phyloP scores from a whole-genome alignment of 176 grass and related monocot species.

The Eragrostis nindensis region DNA sequence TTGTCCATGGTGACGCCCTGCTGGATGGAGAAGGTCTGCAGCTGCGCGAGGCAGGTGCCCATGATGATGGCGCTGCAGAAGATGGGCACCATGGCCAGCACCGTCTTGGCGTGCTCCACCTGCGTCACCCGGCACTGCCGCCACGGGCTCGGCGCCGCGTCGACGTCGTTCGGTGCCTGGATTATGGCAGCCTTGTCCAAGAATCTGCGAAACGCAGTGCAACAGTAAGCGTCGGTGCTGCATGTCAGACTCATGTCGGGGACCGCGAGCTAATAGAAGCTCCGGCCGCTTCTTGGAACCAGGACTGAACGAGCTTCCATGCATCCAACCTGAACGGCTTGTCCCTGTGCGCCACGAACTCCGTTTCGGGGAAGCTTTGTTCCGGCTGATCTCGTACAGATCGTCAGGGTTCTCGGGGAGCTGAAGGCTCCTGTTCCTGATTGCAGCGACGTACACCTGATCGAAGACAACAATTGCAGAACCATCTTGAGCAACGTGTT shows the following conservation, averaged over 20 bases:
- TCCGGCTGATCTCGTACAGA: constrained; percentile 56
- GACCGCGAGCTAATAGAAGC: no score
- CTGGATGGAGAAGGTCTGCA: constrained; percentile 89
- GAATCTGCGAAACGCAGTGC: constrained; percentile 33
- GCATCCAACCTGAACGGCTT: constrained; percentile 54
- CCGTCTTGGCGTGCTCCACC: constrained; percentile 78
- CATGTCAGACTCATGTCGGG: no score
- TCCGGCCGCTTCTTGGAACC: background rate
- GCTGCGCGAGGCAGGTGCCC: constrained; percentile 74
- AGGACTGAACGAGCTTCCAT: background rate
- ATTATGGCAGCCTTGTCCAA: constrained; percentile 52
- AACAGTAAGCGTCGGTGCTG: no score
- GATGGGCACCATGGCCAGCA: constrained; percentile 79
- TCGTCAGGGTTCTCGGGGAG: constrained; percentile 54
- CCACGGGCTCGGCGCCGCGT: constrained; percentile 39
- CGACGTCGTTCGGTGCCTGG: background rate
- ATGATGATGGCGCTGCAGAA: constrained; percentile 81
- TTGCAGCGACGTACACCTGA: constrained; percentile 60
- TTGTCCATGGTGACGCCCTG: constrained; percentile 72
- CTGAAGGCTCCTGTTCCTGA: constrained; percentile 50
- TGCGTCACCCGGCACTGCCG: constrained; percentile 69
- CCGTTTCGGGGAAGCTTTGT: constrained; percentile 43
- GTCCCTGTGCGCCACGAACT: constrained; percentile 52
- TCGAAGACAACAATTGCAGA: background rate
- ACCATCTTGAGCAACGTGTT: background rate